Evolutionary conservation across 2,329 filamentous ascomycete genomes (phyloP), one percentile per base, ranked within the genome.

Genomic region (Botrytis medusae): DNA sequence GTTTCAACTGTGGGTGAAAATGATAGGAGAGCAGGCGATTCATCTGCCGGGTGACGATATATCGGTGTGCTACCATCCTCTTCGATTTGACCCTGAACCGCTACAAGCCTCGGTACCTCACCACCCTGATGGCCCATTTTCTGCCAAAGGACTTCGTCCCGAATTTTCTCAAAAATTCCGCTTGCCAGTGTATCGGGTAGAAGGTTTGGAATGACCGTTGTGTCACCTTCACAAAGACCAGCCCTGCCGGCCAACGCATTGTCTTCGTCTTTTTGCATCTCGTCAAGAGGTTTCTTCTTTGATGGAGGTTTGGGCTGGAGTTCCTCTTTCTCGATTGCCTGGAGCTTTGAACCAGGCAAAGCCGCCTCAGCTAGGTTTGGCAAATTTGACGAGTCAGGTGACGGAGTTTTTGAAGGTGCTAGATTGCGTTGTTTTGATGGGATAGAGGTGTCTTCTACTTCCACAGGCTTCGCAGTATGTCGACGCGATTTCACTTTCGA

Each of bases 41-140:
- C 93, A 80, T 99, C 96, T 6, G 94, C 89, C 62, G 96, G 96
- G 82, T 98, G 96, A 22, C 96, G 92, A 82, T 99, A 99, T n/a
- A 98, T 87, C 34, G 96, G 96, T 81, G 93, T 91, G 76, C 86
- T 91, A 29, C 93, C 93, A 78, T 95, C 90, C 0, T 85, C 80
- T 57, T 85, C 86, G 44, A 94, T 85, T 25, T 87, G 84, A 5
- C 95, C 96, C 81, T 98, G 95, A 32, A 97, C 94, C 67, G 94
- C 94, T 10, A 98, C 93, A 2, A 98, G 88, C 54, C 96, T 90
- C 61, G 96, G 96, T 0, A 98, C 96, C 78, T 96, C 92, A 40
- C 96, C 95, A 48, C 93, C 93, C 76, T 95, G 92, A 78, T 98
- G 96, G 61, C 91, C 91, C 96, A 99, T 98, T 76, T 89, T 92